phyloP scores from a whole-genome alignment of 164 flowering plant genomes.

The Protea cynaroides region DNA sequence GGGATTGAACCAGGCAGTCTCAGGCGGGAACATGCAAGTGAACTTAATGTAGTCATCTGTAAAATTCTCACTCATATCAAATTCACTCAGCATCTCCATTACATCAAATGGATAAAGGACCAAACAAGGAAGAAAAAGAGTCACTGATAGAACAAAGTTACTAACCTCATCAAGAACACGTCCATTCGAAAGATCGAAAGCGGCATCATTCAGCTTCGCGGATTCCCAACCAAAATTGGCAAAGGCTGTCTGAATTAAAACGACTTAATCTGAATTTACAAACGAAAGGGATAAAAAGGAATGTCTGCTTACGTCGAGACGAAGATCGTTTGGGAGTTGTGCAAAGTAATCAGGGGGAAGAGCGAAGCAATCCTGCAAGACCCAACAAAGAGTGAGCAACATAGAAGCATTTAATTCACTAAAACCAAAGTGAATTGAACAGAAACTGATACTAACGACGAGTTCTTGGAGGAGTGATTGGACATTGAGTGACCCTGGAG shows the following conservation, averaged over 20 bases:
- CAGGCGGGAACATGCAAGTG: no score
- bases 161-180: slow-evolving; percentile 77
- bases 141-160: neutral
- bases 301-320: slow-evolving; percentile 46
- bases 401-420: neutral
- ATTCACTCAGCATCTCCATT: no score
- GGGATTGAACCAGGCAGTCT: no score
- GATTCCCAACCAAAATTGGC: slow-evolving; percentile 9
- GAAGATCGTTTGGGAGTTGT: slow-evolving; percentile 59
- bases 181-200: slow-evolving; percentile 90
- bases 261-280: neutral
- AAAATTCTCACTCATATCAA: no score
- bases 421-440: neutral
- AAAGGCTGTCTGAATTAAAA: slow-evolving; percentile 17
- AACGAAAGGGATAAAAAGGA: neutral
- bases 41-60: no score
- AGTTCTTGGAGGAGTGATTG: slow-evolving; percentile 53
- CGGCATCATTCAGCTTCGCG: slow-evolving; percentile 90
- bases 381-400: neutral
- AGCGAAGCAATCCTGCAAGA: slow-evolving; percentile 62
- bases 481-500: slow-evolving; percentile 38
- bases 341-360: slow-evolving; percentile 77
- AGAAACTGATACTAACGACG: slow-evolving; percentile 31
- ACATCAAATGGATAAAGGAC: no score
- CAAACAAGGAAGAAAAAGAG: neutral